A percentile compares a stretch with the other conserved stretches of the same genome.
phyloP scores from a whole-genome alignment of 2,329 filamentous ascomycete genomes.

The Colletotrichum caudatum region DNA sequence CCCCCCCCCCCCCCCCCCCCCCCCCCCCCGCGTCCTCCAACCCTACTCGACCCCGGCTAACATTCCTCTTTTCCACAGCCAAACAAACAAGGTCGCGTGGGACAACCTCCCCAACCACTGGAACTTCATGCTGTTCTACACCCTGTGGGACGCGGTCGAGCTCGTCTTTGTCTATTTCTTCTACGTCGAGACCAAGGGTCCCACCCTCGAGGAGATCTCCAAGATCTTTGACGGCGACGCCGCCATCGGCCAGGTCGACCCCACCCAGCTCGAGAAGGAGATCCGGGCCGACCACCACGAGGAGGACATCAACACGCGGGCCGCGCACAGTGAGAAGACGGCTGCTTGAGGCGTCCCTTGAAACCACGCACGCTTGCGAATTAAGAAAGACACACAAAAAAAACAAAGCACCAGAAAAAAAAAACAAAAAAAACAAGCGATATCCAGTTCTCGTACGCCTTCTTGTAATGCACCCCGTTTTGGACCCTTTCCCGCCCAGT shows the following conservation, averaged over 20 bases:
- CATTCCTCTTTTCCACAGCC: conserved; percentile 51
- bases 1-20: no score
- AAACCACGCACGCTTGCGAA: neutral
- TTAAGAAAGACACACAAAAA: neutral
- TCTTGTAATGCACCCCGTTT: conserved; percentile 23
- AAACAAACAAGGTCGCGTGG: conserved; percentile 75
- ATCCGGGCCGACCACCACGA: conserved; percentile 53
- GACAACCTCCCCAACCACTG: conserved; percentile 69
- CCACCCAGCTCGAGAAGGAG: conserved; percentile 68
- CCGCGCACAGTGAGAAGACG: conserved; percentile 43
- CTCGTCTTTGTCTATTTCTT: conserved; percentile 74
- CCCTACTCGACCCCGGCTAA: neutral
- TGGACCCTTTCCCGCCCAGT: neutral
- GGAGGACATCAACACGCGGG: conserved; percentile 48
- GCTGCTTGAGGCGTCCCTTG: conserved; percentile 37
- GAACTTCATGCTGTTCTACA: conserved; percentile 76
- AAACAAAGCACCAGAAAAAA: neutral
- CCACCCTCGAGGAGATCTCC: conserved; percentile 77
- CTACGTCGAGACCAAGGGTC: conserved; percentile 77
- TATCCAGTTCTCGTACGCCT: conserved; percentile 8
- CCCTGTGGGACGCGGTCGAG: conserved; percentile 71
- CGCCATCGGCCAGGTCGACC: conserved; percentile 66
- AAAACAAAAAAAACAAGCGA: neutral
- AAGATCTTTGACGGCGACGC: conserved; percentile 77
- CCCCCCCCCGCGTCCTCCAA: neutral